Evolutionary conservation across 768 basidiomycete species (phyloP), one percentile per base, ranked within the genome.

Genomic region (Suillus subalutaceus): DNA sequence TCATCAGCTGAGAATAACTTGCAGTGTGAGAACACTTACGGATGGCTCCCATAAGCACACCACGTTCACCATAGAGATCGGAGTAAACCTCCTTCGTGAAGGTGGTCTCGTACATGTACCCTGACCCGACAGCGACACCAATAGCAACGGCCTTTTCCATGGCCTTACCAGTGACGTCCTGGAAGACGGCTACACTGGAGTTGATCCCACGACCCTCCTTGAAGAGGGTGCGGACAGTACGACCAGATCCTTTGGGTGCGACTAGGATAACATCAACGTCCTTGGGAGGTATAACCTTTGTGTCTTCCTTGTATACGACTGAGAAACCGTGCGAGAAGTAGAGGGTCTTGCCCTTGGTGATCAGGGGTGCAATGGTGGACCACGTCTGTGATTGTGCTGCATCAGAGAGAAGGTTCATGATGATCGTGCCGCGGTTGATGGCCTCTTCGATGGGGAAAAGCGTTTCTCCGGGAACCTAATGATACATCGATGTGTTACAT

Each of bases 321-420:
- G 97, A 99, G 91, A 99, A 99, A 74, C 97, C 97, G 79, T 99
- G 97, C 7, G 97, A 95, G 86, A 99, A 99, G 90, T 99, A 99
- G 69, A 99, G 91, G n/a, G 97, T 99, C 87, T 99, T 99, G 83
- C 94, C 97, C 88, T 96, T 94, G 80, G 96, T 99, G 84, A 99
- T 96, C 75, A 98, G 89, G 64, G 97, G 97, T 53, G 88, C 90
- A 72, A 99, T 71, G 63, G 85, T 82, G 46, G 91, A 84, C 97
- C 97, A 99, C 38, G 96, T 98, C 79, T 92, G 88, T 16, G 94
- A 96, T 83, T 99, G 97, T n/a, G 97, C 97, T 59, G 97, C 97
- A 74, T 99, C 97, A 55, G 97, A 99, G 71, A 99, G 89, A 63
- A 99, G 85, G 87, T 99, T 99, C 97, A 99, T 99, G 88, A 99